A percentile compares a stretch with the other conserved stretches of the same genome.
phyloP scores from a whole-genome alignment of 345 rosid genomes.

The Noccaea bulbosa region DNA sequence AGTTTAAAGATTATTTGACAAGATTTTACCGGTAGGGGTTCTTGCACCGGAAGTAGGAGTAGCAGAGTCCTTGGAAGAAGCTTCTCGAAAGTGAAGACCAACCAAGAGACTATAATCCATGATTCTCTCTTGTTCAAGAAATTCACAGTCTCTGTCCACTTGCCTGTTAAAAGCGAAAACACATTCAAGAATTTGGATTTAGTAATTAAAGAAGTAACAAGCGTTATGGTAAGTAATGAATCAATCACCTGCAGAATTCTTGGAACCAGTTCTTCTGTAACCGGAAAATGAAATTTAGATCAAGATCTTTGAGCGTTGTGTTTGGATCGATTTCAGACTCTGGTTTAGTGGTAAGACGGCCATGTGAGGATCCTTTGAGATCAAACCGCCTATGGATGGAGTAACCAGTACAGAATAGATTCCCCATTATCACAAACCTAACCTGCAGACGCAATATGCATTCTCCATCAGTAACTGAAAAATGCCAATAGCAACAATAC shows the following conservation, averaged over 20 bases:
- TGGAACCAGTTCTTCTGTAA: conserved; percentile 79
- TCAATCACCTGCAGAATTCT: conserved; percentile 82
- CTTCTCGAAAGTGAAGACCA: conserved; percentile 83
- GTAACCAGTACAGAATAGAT: conserved; percentile 77
- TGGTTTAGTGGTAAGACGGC: conserved; percentile 75
- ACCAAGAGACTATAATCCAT: conserved; percentile 96
- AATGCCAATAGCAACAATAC: conserved; percentile 7
- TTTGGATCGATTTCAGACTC: conserved; percentile 89
- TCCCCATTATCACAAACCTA: conserved; percentile 93
- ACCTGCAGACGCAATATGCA: conserved; percentile 54
- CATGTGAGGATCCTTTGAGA: conserved; percentile 97
- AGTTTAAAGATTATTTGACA: conserved; percentile 28
- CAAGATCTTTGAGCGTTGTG: conserved; percentile 95
- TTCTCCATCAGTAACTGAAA: conserved; percentile 26
- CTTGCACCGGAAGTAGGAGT: conserved; percentile 59
- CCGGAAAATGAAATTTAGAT: conserved; percentile 78
- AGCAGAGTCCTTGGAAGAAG: conserved; percentile 48
- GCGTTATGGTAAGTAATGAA: not conserved
- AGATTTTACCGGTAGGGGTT: conserved; percentile 68
- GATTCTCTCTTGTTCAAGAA: conserved; percentile 90
- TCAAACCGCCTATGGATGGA: conserved; percentile 88
- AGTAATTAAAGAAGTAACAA: conserved; percentile 8
- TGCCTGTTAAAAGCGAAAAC: conserved; percentile 58
- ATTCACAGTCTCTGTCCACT: conserved; percentile 92
- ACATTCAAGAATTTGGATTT: not conserved